A percentile compares a stretch with the other conserved stretches of the same genome.
Conservation (phyloP, 805 yeast genomes). For the Pichia heedii region DNA sequence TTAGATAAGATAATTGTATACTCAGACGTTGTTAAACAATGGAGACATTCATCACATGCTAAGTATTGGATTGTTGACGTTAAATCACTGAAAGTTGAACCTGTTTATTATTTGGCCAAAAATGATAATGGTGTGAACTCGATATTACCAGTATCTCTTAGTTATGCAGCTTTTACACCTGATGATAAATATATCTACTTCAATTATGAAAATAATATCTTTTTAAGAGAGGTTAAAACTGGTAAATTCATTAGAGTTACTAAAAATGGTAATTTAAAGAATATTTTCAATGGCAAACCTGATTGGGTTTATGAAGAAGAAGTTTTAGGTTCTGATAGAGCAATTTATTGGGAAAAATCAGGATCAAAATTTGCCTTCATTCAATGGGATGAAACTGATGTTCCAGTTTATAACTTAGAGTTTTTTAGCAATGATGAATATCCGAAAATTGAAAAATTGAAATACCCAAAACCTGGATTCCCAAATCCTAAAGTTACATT, state of each 20-base stretch:
- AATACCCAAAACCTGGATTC: slow-evolving; percentile 70
- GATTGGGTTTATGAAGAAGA: slow-evolving; percentile 88
- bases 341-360: slow-evolving; percentile 69
- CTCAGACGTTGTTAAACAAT: slow-evolving; percentile 42
- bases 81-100: slow-evolving; percentile 19
- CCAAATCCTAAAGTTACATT: slow-evolving; percentile 48
- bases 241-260: slow-evolving; percentile 31
- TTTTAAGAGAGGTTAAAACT: slow-evolving; percentile 31
- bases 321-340: slow-evolving; percentile 46
- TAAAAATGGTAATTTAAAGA: slow-evolving; percentile 37
- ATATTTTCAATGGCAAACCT: slow-evolving; percentile 57
- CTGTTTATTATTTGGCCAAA: slow-evolving; percentile 15
- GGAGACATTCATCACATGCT: slow-evolving; percentile 63
- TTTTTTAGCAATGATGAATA: slow-evolving; percentile 39
- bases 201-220: slow-evolving; percentile 48
- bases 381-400: slow-evolving; percentile 50
- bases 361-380: slow-evolving; percentile 48
- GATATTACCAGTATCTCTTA: slow-evolving; percentile 17
- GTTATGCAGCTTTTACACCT: slow-evolving; percentile 60
- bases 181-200: slow-evolving; percentile 45
- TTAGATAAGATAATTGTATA: slow-evolving; percentile 44
- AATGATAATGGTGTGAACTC: slow-evolving; percentile 22
- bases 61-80: slow-evolving; percentile 56
- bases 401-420: slow-evolving; percentile 43
- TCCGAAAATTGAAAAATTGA: slow-evolving; percentile 38